phyloP scores from a whole-genome alignment of 2,329 filamentous ascomycete species.

The Hymenoscyphus occultus region DNA sequence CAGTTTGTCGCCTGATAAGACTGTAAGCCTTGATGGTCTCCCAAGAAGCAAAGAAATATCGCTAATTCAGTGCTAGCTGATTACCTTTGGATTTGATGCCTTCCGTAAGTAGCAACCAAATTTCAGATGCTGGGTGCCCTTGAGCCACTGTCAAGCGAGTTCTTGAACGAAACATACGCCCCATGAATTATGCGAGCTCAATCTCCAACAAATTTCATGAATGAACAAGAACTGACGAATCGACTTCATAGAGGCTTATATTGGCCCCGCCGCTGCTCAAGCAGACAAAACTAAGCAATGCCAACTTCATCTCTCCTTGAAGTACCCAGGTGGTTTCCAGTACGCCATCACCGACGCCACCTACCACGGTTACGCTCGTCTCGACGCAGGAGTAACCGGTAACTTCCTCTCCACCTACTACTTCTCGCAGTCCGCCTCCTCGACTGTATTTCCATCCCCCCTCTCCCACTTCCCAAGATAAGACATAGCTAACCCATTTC shows the following conservation, averaged over 20 bases:
- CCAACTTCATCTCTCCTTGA: conserved; percentile 24
- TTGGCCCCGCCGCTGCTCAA: conserved; percentile 20
- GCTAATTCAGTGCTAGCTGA: conserved; percentile 5
- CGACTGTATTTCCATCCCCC: conserved; percentile 14
- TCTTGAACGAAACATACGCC: neutral
- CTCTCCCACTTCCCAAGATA: neutral
- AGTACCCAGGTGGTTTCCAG: conserved; percentile 27
- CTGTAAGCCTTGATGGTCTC: conserved; percentile 10
- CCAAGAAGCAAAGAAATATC: neutral
- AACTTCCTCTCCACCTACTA: conserved; percentile 26
- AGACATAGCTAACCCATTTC: neutral
- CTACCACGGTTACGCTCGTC: conserved; percentile 25
- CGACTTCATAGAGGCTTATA: conserved; percentile 18
- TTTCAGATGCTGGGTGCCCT: neutral
- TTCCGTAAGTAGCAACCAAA: conserved; percentile 14
- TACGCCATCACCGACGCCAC: conserved; percentile 25
- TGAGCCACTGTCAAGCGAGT: neutral
- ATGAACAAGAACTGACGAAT: neutral
- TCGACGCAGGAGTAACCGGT: conserved; percentile 23
- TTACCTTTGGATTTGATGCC: conserved; percentile 21
- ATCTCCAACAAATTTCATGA: neutral
- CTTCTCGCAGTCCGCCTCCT: conserved; percentile 25
- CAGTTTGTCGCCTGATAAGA: conserved; percentile 18
- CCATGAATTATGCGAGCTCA: neutral
- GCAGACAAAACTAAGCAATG: conserved; percentile 26